Base-by-base conservation (phyloP, 2,329 filamentous ascomycete genomes). In the Colletotrichum eremochloae region DNA sequence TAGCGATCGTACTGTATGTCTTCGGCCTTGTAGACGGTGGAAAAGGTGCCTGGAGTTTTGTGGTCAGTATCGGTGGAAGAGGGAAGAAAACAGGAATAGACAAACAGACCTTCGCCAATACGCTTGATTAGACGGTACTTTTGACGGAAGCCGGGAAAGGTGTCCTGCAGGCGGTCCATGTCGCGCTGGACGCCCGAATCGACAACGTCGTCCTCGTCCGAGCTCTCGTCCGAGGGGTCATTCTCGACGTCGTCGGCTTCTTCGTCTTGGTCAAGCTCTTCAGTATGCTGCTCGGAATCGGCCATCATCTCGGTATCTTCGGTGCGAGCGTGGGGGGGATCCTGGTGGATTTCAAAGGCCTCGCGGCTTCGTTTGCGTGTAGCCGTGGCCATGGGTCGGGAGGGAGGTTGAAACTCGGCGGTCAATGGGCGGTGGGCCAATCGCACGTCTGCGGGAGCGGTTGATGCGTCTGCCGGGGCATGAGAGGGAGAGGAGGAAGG, bases 21-120 rank as follows among this genome's bases (percentile, higher is more conserved):
- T 82, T 98, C 95, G 29, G 97, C 96, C 82, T 99, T 99, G 87
- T 99, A 99, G 15, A 99, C 96, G 2, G 96, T 98, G 0, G 96
- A 98, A 80, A 99, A 99, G 1, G 96, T 99, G 70, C 96, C 95
- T 97, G 75, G 46, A 1, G 18, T 48, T 14, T 2, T n/a, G 18
- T 11, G 11, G 58, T 68, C 40, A 52, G 52, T 29, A 14, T 12
- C 5, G 46, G 20, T 5, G 38, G 20, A 57, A 33, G 12, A 20
- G 12, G 36, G 20, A 11, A 11, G 44, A 76, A 79, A 6, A 18
- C 3, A 15, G 14, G 42, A 8, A 8, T 9, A 44, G 7, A n/a
- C 4, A 4, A 18, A 46, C 20, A 68, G 83, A 95, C 95, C 96
- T 89, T 99, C 96, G 79, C 96, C 96, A 79, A 99, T 99, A 74